A percentile compares a stretch with the other conserved stretches of the same genome.
These are phyloP conservation scores for Phytopythium oedochilum DNA, from an alignment of 352 stramenopile genomes.

Conservation along the genomic window DNA sequence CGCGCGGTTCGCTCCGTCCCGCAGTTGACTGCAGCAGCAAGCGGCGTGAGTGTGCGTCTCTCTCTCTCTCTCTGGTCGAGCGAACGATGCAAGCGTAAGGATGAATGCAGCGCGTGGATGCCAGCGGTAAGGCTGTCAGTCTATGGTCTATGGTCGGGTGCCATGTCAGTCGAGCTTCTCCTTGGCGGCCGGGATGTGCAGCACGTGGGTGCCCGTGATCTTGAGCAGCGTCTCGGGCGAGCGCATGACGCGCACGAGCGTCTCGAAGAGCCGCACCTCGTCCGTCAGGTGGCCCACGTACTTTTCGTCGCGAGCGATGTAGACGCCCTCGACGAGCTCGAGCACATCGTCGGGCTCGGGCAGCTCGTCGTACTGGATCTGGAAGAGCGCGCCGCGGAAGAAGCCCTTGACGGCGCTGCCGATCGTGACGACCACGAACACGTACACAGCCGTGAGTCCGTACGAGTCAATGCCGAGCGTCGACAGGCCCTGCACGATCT, in stretches of 20 bases:
- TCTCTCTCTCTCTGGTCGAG: no score
- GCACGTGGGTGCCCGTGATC: constrained; percentile 80
- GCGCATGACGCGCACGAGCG: constrained; percentile 74
- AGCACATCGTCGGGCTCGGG: constrained; percentile 80
- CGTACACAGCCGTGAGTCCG: constrained; percentile 79
- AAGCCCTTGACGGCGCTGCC: constrained; percentile 80
- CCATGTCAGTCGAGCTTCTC: constrained; percentile 83
- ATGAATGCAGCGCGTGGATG: neutral
- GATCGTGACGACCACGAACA: constrained; percentile 87
- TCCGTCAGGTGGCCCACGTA: constrained; percentile 88
- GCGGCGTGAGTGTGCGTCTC: no score
- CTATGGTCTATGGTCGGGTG: no score
- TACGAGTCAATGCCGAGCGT: constrained; percentile 81
- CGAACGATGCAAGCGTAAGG: no score
- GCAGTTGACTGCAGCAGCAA: neutral
- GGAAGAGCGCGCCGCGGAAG: constrained; percentile 72
- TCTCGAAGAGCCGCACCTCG: constrained; percentile 87
- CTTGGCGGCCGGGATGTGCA: constrained; percentile 82
- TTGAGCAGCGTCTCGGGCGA: constrained; percentile 83
- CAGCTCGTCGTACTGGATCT: constrained; percentile 82
- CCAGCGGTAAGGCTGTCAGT: no score
- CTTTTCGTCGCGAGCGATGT: constrained; percentile 76
- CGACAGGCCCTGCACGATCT: constrained; percentile 79
- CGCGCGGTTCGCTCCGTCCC: constrained; percentile 24
- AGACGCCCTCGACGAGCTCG: constrained; percentile 86